phyloP scores from a whole-genome alignment of 2,329 filamentous ascomycete genomes.

The Hypoxylon sp. region DNA sequence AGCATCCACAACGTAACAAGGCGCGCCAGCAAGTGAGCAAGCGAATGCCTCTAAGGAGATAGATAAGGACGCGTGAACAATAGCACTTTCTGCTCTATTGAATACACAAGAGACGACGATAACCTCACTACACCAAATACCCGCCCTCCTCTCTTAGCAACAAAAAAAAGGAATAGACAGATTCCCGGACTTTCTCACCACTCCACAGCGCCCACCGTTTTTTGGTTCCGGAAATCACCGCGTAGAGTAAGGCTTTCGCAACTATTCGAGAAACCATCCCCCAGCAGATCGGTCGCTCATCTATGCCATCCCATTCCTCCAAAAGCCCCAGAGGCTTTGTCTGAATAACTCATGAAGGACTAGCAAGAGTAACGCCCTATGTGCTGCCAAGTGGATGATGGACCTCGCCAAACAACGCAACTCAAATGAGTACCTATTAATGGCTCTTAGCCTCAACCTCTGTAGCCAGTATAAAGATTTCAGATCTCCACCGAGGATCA shows the following conservation, averaged over 20 bases:
- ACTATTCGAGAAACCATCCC: neutral
- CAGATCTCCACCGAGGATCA: conserved; percentile 4
- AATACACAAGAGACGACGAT: conserved; percentile 40
- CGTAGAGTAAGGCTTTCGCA: conserved; percentile 9
- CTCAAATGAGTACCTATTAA: conserved; percentile 27
- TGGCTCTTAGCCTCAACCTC: conserved; percentile 13
- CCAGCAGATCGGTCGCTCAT: conserved; percentile 3
- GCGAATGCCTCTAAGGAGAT: conserved; percentile 25
- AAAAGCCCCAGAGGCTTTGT: conserved; percentile 1
- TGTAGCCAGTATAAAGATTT: conserved; percentile 17
- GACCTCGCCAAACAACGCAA: conserved; percentile 15
- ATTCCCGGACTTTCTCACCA: conserved; percentile 30
- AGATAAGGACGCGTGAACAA: conserved; percentile 24
- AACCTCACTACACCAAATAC: conserved; percentile 29
- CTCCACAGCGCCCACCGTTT: conserved; percentile 23
- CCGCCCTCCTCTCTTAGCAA: neutral
- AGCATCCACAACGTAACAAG: conserved; percentile 8
- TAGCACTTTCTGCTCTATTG: conserved; percentile 38
- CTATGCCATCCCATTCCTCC: conserved; percentile 11
- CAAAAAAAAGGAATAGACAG: conserved; percentile 15
- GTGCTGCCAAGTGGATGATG: conserved; percentile 11
- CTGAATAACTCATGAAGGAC: neutral
- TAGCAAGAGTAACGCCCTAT: conserved; percentile 15
- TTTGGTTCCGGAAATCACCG: conserved; percentile 22
- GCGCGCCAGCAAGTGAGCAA: conserved; percentile 14